Evolutionary conservation across 306 rosid species (phyloP).

Genomic region (Cucurbita pepo): DNA sequence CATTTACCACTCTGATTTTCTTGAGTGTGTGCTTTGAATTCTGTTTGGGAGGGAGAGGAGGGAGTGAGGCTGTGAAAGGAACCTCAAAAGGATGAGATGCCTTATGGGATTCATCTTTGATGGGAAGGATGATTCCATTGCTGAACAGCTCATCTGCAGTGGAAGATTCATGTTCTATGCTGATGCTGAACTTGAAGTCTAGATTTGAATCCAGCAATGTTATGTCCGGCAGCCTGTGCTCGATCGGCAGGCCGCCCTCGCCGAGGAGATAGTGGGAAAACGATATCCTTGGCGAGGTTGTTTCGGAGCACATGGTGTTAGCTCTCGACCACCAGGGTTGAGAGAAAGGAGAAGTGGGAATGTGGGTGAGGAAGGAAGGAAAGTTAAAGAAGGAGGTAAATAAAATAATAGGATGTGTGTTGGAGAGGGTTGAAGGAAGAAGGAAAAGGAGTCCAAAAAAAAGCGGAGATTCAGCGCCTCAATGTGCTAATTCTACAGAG

Average conservation of each 20-base stretch:
- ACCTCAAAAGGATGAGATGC: not conserved
- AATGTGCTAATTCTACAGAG: not conserved
- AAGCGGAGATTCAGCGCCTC: conserved; percentile 14
- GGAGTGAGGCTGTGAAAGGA: conserved; percentile 32
- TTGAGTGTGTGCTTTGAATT: conserved; percentile 21
- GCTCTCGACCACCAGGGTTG: not conserved
- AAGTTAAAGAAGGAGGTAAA: conserved; percentile 19
- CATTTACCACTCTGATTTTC: conserved; percentile 10
- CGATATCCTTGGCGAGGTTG: conserved; percentile 56
- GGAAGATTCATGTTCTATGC: conserved; percentile 27
- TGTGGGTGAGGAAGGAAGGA: not conserved
- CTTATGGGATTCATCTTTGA: not conserved
- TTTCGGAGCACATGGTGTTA: conserved; percentile 48
- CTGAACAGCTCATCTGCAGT: conserved; percentile 87
- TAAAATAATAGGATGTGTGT: conserved; percentile 5
- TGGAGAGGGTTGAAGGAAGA: conserved; percentile 19
- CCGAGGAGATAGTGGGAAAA: conserved; percentile 41
- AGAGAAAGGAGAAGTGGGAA: not conserved
- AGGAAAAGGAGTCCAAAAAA: conserved; percentile 5
- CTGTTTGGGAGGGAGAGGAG: conserved; percentile 19
- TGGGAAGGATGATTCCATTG: conserved; percentile 64
- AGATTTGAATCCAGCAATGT: conserved; percentile 37
- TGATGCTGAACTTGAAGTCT: conserved; percentile 61
- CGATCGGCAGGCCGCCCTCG: conserved; percentile 11
- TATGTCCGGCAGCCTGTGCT: conserved; percentile 25